A percentile compares a stretch with the other conserved stretches of the same genome.
These are phyloP conservation scores for Albugo laibachii DNA, from an alignment of 352 stramenopile species.

Conservation along the genomic window DNA sequence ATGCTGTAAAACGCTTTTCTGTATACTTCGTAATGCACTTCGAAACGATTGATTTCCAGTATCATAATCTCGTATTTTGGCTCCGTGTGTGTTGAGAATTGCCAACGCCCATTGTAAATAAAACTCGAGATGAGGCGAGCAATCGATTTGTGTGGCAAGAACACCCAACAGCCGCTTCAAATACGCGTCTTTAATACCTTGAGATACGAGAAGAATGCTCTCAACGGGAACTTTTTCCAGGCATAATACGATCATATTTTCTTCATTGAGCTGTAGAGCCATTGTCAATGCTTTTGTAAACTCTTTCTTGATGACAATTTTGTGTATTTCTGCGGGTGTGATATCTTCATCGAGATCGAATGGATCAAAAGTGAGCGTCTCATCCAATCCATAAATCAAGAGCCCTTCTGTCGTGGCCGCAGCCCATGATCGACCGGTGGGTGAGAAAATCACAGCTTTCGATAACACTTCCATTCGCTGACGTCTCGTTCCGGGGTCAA, in stretches of 20 bases:
- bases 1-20: slow-evolving; percentile 74
- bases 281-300: slow-evolving; percentile 89
- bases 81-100: slow-evolving; percentile 87
- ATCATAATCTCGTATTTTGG: slow-evolving; percentile 42
- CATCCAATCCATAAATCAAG: slow-evolving; percentile 92
- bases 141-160: slow-evolving; percentile 82
- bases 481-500: slow-evolving; percentile 82
- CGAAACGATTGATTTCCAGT: slow-evolving; percentile 33
- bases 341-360: slow-evolving; percentile 97
- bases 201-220: slow-evolving; percentile 81
- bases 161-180: slow-evolving; percentile 85
- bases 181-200: slow-evolving; percentile 81
- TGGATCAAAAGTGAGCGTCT: slow-evolving; percentile 96
- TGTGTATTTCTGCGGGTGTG: slow-evolving; percentile 84
- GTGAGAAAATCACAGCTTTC: slow-evolving; percentile 91
- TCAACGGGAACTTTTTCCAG: slow-evolving; percentile 81
- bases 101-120: slow-evolving; percentile 92
- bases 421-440: slow-evolving; percentile 92
- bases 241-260: slow-evolving; percentile 80
- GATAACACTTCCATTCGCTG: slow-evolving; percentile 77
- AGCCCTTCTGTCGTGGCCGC: slow-evolving; percentile 94
- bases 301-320: slow-evolving; percentile 74
- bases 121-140: slow-evolving; percentile 93
- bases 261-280: slow-evolving; percentile 93
- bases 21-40: slow-evolving; percentile 59